Evolutionary conservation across 2,329 filamentous ascomycete genomes (phyloP).

Genomic region (Phaeoacremonium minimum): DNA sequence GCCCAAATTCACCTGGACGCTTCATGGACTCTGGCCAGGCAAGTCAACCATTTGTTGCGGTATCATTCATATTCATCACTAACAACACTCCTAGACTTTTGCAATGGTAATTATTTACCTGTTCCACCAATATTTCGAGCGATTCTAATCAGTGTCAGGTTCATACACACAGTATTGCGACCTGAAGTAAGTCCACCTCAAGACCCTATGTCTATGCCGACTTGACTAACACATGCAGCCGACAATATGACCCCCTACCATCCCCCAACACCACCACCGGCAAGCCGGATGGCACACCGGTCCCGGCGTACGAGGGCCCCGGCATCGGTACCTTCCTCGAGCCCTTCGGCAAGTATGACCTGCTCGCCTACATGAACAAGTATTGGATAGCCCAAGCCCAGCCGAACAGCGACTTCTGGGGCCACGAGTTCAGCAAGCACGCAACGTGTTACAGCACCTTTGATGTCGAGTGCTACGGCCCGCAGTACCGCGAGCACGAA

Average conservation of each 20-base stretch:
- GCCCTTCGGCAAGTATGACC: slow-evolving; percentile 52
- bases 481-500: slow-evolving; percentile 47
- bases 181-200: slow-evolving; percentile 26
- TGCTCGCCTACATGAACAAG: slow-evolving; percentile 62
- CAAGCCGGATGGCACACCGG: slow-evolving; percentile 42
- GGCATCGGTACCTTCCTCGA: slow-evolving; percentile 55
- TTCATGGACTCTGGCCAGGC: slow-evolving; percentile 56
- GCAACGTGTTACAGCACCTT: slow-evolving; percentile 65
- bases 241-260: slow-evolving; percentile 60
- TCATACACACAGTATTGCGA: slow-evolving; percentile 67
- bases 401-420: slow-evolving; percentile 59
- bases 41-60: slow-evolving; percentile 7
- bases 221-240: slow-evolving; percentile 23
- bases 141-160: slow-evolving; percentile 31
- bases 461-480: slow-evolving; percentile 60
- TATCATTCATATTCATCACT: background rate
- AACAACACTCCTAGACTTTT: slow-evolving; percentile 28
- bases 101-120: slow-evolving; percentile 25
- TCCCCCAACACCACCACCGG: slow-evolving; percentile 61
- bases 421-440: slow-evolving; percentile 65
- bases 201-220: too few species aligned
- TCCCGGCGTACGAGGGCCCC: slow-evolving; percentile 54
- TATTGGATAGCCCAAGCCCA: slow-evolving; percentile 57
- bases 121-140: background rate
- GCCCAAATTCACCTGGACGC: slow-evolving; percentile 51